phyloP scores from a whole-genome alignment of 2,329 filamentous ascomycete species.

The Raffaelea arxii region DNA sequence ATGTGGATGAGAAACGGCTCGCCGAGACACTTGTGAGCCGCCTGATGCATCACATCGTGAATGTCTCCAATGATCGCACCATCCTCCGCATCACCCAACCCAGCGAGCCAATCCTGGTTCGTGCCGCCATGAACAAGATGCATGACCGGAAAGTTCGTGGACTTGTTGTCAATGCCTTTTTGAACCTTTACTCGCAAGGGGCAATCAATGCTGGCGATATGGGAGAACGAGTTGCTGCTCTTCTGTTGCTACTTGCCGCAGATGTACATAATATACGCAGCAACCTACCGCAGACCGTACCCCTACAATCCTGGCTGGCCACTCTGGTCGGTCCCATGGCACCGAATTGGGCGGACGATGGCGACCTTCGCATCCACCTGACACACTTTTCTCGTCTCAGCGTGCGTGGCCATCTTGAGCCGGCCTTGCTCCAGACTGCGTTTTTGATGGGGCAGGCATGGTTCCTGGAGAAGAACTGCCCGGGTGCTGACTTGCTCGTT shows the following conservation, averaged over 20 bases:
- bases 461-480: slow-evolving; percentile 1
- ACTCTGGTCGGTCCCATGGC: neutral
- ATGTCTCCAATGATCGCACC: slow-evolving; percentile 1
- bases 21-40: neutral
- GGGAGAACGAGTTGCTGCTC: neutral
- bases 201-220: slow-evolving; percentile 3
- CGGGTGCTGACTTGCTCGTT: slow-evolving; percentile 2
- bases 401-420: neutral
- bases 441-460: slow-evolving; percentile 3
- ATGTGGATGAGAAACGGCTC: neutral
- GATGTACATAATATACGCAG: neutral
- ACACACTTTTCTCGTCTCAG: slow-evolving; percentile 3
- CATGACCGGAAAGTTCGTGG: neutral
- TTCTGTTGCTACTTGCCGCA: neutral
- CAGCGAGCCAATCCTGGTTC: neutral
- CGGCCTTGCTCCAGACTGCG: slow-evolving; percentile 1
- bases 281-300: neutral
- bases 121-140: neutral
- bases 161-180: neutral
- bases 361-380: neutral
- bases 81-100: slow-evolving; percentile 1
- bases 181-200: neutral
- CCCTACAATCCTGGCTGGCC: neutral
- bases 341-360: neutral
- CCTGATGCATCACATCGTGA: neutral